These are phyloP conservation scores for Neospora caninum DNA, from an alignment of 169 alveolate species.

Conservation along the genomic window DNA sequence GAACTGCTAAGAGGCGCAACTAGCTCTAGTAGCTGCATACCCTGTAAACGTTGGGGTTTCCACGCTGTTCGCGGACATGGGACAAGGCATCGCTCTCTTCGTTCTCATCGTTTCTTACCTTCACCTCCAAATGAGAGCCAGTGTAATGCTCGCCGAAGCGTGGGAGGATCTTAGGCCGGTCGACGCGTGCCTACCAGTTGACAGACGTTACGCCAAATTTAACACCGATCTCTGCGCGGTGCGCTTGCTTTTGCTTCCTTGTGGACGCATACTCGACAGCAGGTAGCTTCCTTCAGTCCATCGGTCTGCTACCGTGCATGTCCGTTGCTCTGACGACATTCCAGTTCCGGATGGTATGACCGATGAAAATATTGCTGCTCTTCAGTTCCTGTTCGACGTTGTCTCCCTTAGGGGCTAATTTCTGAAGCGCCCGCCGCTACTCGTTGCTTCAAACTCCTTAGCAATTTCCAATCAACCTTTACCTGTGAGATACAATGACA, in stretches of 20 bases:
- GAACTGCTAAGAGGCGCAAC: too few species aligned
- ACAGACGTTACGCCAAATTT: neutral
- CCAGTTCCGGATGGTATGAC: neutral
- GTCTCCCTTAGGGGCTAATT: neutral
- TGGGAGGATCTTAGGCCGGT: neutral
- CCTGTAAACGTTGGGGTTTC: neutral
- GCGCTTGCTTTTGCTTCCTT: neutral
- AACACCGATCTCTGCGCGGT: slow-evolving; percentile 25
- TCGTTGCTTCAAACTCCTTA: slow-evolving; percentile 5
- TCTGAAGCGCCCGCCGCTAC: neutral
- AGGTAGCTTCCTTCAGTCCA: neutral
- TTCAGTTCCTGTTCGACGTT: neutral
- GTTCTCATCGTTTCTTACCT: neutral
- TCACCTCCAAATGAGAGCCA: neutral
- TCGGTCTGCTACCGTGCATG: slow-evolving; percentile 20
- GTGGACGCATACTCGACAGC: neutral
- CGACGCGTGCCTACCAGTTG: slow-evolving; percentile 5
- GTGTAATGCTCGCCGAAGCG: neutral
- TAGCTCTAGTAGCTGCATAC: too few species aligned
- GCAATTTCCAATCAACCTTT: slow-evolving; percentile 12
- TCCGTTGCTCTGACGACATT: neutral
- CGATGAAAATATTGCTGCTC: neutral
- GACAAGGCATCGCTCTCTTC: neutral
- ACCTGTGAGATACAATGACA: neutral
- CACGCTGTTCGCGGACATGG: neutral